Base-by-base conservation (phyloP, 352 stramenopile species). In the Phytophthora melonis region DNA sequence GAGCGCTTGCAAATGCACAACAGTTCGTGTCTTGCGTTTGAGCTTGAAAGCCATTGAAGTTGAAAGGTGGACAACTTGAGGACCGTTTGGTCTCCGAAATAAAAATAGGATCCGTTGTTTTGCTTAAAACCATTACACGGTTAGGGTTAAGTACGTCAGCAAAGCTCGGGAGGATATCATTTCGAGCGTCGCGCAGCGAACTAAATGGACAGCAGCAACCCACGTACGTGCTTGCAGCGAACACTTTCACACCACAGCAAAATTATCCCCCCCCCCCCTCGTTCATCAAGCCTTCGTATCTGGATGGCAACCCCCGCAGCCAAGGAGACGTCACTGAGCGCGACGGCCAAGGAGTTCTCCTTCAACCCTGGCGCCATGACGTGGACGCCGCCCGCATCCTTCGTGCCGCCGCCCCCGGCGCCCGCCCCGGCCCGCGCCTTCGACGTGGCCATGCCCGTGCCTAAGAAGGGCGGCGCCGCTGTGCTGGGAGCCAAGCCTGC, bases 401-500 rank as follows among this genome's bases (percentile, higher is more conserved):
- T 79, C 34, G 72, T 79, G 41, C 78, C 83, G 34, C 84, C 88
- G 14, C 68, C 87, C 18, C 81, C 84, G 6, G 78, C 82, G 10
- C 77, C 82, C 11, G 75, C 80, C 14, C 75, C 81, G 21, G 16
- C 59, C 3, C 75, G 49, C 11, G 58, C 72, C n/a, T 92, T 94
- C 59, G 89, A 92, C 64, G 68, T 86, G 3, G 80, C 84, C 6
- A 94, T 94, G 87, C 87, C 87, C 0, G 82, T 89, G 55, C 87
- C 87, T 0, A 94, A 94, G 79, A 92, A 93, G 63, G 85, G 84
- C 11, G 80, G 75, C 7, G 79, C 82, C n/a, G 67, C 82, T 36
- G 80, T 79, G 10, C 55, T 87, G 14, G 74, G 79, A 1, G 63
- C 68, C 4, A 67, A 58, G 1, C 18, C 58, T 2, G 45, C 75